Evolutionary conservation across 768 basidiomycete species (phyloP).

Genomic region (Scleroderma bovista): DNA sequence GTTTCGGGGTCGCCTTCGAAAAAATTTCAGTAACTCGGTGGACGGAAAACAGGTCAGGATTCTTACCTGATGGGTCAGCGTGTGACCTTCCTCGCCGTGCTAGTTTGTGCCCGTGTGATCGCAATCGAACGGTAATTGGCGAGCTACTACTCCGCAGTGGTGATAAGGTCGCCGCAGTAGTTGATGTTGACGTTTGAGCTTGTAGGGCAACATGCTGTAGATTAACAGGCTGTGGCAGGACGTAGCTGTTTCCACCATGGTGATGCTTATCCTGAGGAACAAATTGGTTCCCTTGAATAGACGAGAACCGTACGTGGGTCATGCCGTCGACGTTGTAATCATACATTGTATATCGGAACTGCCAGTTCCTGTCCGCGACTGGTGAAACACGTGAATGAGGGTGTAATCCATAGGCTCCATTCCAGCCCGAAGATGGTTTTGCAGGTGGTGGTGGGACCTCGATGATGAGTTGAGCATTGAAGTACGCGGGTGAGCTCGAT

Average conservation of each 20-base stretch:
- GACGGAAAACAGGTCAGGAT: background rate
- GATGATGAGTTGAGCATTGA: conserved; percentile 44
- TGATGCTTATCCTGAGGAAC: background rate
- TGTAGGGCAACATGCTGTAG: background rate
- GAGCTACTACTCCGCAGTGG: background rate
- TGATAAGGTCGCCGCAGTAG: background rate
- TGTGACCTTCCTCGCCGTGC: background rate
- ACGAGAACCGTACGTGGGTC: background rate
- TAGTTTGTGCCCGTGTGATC: conserved; percentile 1
- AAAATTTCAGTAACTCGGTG: background rate
- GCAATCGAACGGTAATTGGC: background rate
- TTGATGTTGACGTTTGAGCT: background rate
- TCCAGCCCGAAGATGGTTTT: background rate
- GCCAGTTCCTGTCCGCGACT: background rate
- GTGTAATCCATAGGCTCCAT: background rate
- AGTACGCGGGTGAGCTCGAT: conserved; percentile 46
- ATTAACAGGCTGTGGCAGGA: background rate
- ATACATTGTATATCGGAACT: background rate
- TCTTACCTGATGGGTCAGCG: background rate
- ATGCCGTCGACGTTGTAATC: conserved; percentile 4
- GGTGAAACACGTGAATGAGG: background rate
- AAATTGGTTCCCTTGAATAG: background rate
- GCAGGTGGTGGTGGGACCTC: conserved; percentile 18
- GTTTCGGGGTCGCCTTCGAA: background rate
- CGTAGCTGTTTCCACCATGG: background rate